Base-by-base conservation (phyloP, 2,329 filamentous ascomycete species). In the Exophiala bonariae region DNA sequence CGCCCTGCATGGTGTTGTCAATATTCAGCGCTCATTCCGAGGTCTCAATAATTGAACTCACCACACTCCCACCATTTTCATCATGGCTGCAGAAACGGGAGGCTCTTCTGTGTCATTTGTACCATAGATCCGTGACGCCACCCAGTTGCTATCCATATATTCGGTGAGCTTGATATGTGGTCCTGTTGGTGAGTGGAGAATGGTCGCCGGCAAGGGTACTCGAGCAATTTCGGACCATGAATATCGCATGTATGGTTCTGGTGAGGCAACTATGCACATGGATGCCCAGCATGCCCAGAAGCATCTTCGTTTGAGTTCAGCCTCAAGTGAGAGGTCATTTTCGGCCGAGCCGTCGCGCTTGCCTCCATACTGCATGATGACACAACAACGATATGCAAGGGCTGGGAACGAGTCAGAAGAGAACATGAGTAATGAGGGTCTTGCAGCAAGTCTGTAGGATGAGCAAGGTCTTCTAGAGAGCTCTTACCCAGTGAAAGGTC, bases 41-140 rank as follows among this genome's bases (percentile, higher is more conserved):
- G 11, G 34, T 37, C 9, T 34, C 34, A 20, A 18, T 37, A 37
- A 18, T 13, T 4, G n/a, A 18, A 20, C 34, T 37, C 20, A 37
- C 34, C 34, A 37, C 10, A 37, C 34, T 3, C 34, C 34, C 16
- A 37, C 34, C 34, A 37, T 37, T 37, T 37, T 37, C 34, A 37
- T 37, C 34, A 37, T 18, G 17, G 20, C 34, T 10, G 34, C 34
- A 14, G 34, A 11, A 18, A 20, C 20, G 13, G 34, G 34, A 11
- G 20, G 34, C 34, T 37, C 16, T 18, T 37, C 34, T 11, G 11
- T 20, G 16, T 18, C 34, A 17, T 17, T 10, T 10, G 3, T 11
- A 14, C 34, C 34, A 11, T 37, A 20, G 13, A 37, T 37, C 17
- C 18, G 10, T 13, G 17, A 20, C 9, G 34, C 16, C 16, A 37